A percentile compares a stretch with the other conserved stretches of the same genome.
Evolutionary conservation across 768 basidiomycete species (phyloP).

Genomic region (Punctularia strigosozonata): DNA sequence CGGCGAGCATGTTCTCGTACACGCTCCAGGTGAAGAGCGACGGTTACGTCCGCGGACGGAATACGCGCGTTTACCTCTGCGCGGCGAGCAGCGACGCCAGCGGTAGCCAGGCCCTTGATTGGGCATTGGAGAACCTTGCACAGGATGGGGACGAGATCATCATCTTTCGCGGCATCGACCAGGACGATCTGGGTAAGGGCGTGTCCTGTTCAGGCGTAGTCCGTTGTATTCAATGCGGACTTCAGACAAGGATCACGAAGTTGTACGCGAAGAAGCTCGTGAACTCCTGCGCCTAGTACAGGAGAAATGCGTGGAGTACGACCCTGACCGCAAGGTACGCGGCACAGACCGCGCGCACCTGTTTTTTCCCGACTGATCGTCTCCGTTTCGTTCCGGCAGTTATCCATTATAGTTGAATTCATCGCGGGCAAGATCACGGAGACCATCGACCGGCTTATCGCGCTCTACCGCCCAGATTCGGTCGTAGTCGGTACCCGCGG

Average conservation of each 20-base stretch:
- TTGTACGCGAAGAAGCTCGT: slow-evolving; percentile 76
- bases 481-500: slow-evolving; percentile 90
- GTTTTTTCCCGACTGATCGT: background rate
- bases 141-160: slow-evolving; percentile 90
- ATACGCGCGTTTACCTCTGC: slow-evolving; percentile 82
- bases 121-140: slow-evolving; percentile 77
- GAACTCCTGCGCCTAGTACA: slow-evolving; percentile 73
- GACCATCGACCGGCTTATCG: slow-evolving; percentile 85
- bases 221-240: slow-evolving; percentile 1
- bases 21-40: slow-evolving; percentile 78
- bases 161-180: slow-evolving; percentile 82
- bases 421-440: slow-evolving; percentile 86
- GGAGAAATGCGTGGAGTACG: slow-evolving; percentile 67
- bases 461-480: slow-evolving; percentile 83
- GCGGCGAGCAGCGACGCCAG: slow-evolving; percentile 85
- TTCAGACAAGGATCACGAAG: slow-evolving; percentile 63
- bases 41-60: slow-evolving; percentile 61
- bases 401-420: slow-evolving; percentile 88
- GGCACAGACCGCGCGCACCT: background rate
- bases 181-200: slow-evolving; percentile 74
- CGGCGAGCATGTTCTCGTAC: slow-evolving; percentile 77
- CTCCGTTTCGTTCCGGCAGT: slow-evolving; percentile 28
- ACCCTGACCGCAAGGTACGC: slow-evolving; percentile 60
- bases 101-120: slow-evolving; percentile 80
- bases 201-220: slow-evolving; percentile 10